Percentiles rank a stretch among this genome's conserved stretches.
Conservation (phyloP, 441 rosid genomes). For the Mallotus japonicus region DNA sequence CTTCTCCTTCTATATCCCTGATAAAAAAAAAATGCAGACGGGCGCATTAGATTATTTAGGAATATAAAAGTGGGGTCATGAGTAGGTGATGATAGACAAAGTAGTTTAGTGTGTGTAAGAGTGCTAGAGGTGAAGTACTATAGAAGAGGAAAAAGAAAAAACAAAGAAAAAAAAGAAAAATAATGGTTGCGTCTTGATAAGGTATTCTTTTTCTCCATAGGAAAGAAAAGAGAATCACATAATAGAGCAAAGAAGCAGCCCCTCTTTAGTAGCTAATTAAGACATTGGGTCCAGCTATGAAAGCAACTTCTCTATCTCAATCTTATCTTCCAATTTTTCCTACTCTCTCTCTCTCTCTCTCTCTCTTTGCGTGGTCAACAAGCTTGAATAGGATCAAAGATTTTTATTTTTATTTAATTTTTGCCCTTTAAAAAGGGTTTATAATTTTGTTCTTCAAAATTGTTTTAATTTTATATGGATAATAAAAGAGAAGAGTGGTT, state of each 20-base stretch:
- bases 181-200: constrained; percentile 28
- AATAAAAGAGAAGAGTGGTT: background rate
- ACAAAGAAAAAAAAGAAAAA: background rate
- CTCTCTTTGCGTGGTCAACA: constrained; percentile 28
- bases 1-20: too few relatives aligned
- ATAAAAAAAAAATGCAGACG: too few relatives aligned
- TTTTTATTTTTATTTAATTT: background rate
- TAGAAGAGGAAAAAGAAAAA: background rate
- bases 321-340: background rate
- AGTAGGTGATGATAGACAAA: constrained; percentile 16
- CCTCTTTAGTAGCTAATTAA: constrained; percentile 18
- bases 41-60: too few relatives aligned
- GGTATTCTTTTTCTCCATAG: constrained; percentile 2
- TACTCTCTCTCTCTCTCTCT: background rate
- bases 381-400: constrained; percentile 13
- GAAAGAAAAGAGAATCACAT: constrained; percentile 16
- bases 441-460: too few relatives aligned
- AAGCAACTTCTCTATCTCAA: constrained; percentile 13
- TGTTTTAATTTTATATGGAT: background rate
- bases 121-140: background rate
- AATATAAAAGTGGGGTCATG: constrained; percentile 8
- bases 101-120: background rate
- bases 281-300: constrained; percentile 27
- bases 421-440: background rate
- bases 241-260: constrained; percentile 18